Conservation (phyloP, 2,329 filamentous ascomycete species). For the Ascochyta pisi region DNA sequence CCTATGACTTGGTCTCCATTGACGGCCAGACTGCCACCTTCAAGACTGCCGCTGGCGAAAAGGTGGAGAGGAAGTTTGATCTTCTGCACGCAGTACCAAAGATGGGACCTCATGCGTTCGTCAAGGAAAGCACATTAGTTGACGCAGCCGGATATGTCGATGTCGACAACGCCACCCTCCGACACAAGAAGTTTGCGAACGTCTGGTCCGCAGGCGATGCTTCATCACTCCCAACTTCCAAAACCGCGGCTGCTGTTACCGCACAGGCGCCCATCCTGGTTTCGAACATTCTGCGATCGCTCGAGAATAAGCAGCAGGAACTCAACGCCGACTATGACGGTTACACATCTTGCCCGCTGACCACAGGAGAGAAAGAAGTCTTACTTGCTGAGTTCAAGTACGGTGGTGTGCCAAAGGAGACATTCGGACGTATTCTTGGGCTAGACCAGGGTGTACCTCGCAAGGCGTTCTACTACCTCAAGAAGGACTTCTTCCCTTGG, state of each 20-base stretch:
- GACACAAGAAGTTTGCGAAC: constrained; percentile 48
- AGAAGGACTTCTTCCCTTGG: constrained; percentile 73
- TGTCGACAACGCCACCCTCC: constrained; percentile 45
- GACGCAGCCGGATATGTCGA: constrained; percentile 49
- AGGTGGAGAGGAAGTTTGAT: constrained; percentile 46
- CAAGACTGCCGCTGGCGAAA: constrained; percentile 31
- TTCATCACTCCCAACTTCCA: constrained; percentile 48
- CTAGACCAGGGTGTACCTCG: constrained; percentile 65
- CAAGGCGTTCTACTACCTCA: constrained; percentile 66
- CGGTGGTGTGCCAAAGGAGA: constrained; percentile 68
- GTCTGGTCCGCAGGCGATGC: constrained; percentile 51
- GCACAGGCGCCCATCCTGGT: constrained; percentile 47
- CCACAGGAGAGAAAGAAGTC: constrained; percentile 65
- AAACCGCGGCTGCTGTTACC: constrained; percentile 50
- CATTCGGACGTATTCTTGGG: constrained; percentile 61
- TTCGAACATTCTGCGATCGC: constrained; percentile 40
- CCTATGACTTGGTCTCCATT: constrained; percentile 48
- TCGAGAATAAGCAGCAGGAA: constrained; percentile 34
- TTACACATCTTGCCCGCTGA: constrained; percentile 50
- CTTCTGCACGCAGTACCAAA: constrained; percentile 49
- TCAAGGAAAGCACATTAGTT: constrained; percentile 45
- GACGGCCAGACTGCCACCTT: constrained; percentile 49
- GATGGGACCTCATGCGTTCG: constrained; percentile 47
- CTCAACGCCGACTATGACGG: constrained; percentile 40
- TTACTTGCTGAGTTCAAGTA: constrained; percentile 72